A percentile compares a stretch with the other conserved stretches of the same genome.
phyloP scores from a whole-genome alignment of 176 grass and related monocot species.

The barley (Hordeum vulgare) region DNA sequence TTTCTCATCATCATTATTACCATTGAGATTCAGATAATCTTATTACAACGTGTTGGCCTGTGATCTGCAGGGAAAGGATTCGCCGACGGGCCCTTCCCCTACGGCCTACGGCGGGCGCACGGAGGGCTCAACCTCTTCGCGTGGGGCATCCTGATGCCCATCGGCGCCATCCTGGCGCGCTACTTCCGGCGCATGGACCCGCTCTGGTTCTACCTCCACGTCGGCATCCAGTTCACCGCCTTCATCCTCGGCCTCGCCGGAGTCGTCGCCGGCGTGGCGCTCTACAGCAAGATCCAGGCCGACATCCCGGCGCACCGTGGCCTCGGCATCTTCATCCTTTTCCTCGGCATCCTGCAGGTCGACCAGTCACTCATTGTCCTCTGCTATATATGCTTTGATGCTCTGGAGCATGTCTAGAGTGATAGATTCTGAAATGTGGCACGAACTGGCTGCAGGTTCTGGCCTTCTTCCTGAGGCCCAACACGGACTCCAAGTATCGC shows the following conservation, averaged over 20 bases:
- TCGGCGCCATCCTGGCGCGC: constrained; percentile 84
- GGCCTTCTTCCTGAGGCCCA: constrained; percentile 60
- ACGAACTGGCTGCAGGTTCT: constrained; percentile 31
- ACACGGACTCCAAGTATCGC: constrained; percentile 63
- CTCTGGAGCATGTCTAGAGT: not conserved
- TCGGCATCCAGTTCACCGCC: constrained; percentile 54
- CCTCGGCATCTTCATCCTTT: constrained; percentile 84
- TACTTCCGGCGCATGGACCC: constrained; percentile 70
- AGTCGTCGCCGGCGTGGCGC: constrained; percentile 63
- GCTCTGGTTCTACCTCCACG: constrained; percentile 91
- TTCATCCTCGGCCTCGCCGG: constrained; percentile 86
- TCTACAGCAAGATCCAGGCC: constrained; percentile 77
- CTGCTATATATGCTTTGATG: not conserved
- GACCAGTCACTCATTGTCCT: not conserved
- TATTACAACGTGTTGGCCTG: constrained; percentile 5
- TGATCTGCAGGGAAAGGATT: constrained; percentile 45
- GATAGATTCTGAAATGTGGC: not conserved
- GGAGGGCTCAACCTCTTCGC: constrained; percentile 77
- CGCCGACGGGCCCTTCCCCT: constrained; percentile 45
- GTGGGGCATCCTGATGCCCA: constrained; percentile 82
- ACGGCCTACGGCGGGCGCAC: constrained; percentile 59
- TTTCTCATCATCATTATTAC: not conserved
- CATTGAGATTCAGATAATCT: not conserved
- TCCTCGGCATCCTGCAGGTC: constrained; percentile 85
- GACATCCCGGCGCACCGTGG: constrained; percentile 71